Evolutionary conservation across 2,329 filamentous ascomycete species (phyloP).

Genomic region (Elsinoe ampelina): DNA sequence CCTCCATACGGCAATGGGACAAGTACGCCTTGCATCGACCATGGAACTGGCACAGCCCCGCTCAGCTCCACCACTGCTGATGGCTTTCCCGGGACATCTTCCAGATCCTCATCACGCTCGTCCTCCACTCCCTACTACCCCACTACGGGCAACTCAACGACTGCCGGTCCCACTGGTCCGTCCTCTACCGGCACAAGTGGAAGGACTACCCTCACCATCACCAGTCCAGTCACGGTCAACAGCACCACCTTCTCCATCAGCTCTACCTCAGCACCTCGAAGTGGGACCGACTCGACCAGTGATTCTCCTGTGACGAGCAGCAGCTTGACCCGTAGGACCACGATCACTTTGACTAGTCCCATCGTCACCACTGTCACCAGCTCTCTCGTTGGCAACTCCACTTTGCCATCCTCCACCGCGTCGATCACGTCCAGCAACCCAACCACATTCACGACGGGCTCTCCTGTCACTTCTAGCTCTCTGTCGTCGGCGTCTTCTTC

Average conservation of each 20-base stretch:
- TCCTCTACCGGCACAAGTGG: conserved; percentile 9
- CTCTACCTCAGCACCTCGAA: background rate
- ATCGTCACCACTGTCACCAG: conserved; percentile 4
- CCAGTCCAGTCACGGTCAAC: conserved; percentile 7
- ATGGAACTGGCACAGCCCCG: conserved; percentile 5
- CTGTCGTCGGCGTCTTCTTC: background rate
- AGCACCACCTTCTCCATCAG: conserved; percentile 5
- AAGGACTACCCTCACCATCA: conserved; percentile 10
- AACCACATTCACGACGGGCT: background rate
- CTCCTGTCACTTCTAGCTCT: background rate
- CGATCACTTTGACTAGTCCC: conserved; percentile 9
- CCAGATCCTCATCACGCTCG: background rate
- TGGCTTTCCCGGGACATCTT: conserved; percentile 6
- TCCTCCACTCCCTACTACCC: background rate
- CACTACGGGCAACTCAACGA: background rate
- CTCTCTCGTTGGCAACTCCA: background rate
- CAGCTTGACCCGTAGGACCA: background rate
- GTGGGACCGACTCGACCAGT: conserved; percentile 11
- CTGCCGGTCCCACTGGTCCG: background rate
- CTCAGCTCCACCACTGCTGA: background rate
- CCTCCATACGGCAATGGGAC: conserved; percentile 2
- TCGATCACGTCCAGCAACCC: background rate
- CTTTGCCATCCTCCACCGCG: background rate
- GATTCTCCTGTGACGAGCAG: conserved; percentile 10
- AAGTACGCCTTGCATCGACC: background rate